Evolutionary conservation across 2,329 filamentous ascomycete genomes (phyloP).

Genomic region (Trichoderma polysporum): DNA sequence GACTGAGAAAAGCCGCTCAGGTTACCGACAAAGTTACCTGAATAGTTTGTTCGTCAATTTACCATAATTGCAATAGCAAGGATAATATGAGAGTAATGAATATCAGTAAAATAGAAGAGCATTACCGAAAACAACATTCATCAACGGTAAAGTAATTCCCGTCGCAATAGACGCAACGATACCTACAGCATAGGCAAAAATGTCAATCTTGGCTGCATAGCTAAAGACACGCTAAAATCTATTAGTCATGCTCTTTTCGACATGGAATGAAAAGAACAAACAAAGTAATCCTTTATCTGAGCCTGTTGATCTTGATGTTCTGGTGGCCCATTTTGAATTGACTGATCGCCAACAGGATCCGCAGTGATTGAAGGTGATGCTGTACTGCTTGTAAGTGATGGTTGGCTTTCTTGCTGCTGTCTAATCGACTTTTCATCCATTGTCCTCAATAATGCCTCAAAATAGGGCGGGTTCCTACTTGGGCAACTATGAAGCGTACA

Average conservation of each 20-base stretch:
- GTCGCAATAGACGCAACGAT: constrained; percentile 50
- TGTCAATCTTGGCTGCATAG: constrained; percentile 55
- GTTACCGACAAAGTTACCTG: background rate
- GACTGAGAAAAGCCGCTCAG: background rate
- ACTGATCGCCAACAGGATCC: background rate
- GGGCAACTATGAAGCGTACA: background rate
- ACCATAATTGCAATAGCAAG: background rate
- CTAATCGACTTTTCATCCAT: background rate
- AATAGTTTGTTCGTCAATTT: background rate
- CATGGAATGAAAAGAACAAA: background rate
- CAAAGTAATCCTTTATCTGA: background rate
- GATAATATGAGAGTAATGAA: background rate
- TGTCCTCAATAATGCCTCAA: background rate
- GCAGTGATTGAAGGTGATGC: background rate
- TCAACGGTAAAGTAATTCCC: constrained; percentile 56
- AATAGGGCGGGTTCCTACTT: background rate
- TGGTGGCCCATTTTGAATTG: background rate
- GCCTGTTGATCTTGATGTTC: background rate
- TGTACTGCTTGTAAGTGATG: background rate
- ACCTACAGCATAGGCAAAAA: constrained; percentile 47
- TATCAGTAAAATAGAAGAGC: no score
- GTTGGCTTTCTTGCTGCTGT: background rate
- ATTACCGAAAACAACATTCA: constrained; percentile 58
- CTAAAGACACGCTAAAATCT: constrained; percentile 47
- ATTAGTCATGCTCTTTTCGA: background rate